These are phyloP conservation scores for Alternaria gansuensis DNA, from an alignment of 2,329 filamentous ascomycete species.

Conservation along the genomic window DNA sequence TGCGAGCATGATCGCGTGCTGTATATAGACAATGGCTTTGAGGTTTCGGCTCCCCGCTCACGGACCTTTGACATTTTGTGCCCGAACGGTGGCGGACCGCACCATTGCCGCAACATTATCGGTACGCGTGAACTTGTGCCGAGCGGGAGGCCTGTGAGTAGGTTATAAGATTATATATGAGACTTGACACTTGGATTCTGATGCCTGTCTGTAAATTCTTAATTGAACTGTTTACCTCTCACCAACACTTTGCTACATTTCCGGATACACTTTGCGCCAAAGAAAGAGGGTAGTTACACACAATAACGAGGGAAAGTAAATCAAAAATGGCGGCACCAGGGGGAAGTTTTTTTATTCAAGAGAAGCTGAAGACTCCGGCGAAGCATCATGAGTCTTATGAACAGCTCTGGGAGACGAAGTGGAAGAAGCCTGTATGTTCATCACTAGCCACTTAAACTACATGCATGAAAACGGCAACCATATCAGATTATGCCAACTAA, in stretches of 20 bases:
- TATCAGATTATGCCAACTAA: neutral
- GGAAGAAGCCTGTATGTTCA: constrained; percentile 69
- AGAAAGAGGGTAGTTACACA: neutral
- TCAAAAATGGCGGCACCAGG: constrained; percentile 54
- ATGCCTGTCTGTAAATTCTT: neutral
- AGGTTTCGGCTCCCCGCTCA: constrained; percentile 24
- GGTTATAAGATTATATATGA: neutral
- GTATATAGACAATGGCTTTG: neutral
- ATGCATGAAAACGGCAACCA: neutral
- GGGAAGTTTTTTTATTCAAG: constrained; percentile 58
- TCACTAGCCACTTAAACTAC: neutral
- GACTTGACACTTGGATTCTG: neutral
- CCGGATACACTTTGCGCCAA: neutral
- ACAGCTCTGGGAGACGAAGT: constrained; percentile 76
- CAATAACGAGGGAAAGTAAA: neutral
- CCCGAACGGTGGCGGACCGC: constrained; percentile 13
- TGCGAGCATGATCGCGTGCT: neutral
- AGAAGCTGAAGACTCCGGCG: constrained; percentile 55
- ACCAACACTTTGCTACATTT: neutral
- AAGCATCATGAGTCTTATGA: constrained; percentile 59
- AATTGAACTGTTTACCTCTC: neutral
- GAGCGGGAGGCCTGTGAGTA: constrained; percentile 6
- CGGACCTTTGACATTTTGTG: constrained; percentile 8
- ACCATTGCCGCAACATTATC: constrained; percentile 8
- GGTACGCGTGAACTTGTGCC: constrained; percentile 2